Evolutionary conservation across 2,329 filamentous ascomycete species (phyloP).

Genomic region (Clarireedia hainanense): DNA sequence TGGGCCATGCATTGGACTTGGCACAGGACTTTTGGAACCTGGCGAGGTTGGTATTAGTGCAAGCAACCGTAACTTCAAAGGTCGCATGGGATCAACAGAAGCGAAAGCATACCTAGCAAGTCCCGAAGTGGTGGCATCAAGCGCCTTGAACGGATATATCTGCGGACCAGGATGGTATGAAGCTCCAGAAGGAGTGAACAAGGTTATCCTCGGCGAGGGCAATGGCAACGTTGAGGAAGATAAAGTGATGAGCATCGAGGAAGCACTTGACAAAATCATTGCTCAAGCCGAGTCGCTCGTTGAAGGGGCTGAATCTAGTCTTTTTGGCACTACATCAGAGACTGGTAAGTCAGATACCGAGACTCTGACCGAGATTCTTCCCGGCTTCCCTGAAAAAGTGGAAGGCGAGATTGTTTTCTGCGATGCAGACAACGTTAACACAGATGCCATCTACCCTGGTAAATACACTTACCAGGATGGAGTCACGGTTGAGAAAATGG

Average conservation of each 20-base stretch:
- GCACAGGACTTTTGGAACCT: constrained; percentile 65
- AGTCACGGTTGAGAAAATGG: constrained; percentile 71
- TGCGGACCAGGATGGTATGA: constrained; percentile 73
- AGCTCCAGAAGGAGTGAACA: constrained; percentile 57
- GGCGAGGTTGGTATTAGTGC: constrained; percentile 84
- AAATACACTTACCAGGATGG: constrained; percentile 91
- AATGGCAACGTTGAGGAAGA: constrained; percentile 57
- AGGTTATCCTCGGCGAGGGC: constrained; percentile 65
- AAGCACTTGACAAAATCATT: constrained; percentile 65
- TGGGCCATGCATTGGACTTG: constrained; percentile 80
- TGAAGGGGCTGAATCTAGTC: constrained; percentile 29
- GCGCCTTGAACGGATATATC: constrained; percentile 66
- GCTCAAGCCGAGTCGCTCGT: constrained; percentile 51
- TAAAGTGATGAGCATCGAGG: constrained; percentile 57
- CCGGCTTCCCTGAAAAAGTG: constrained; percentile 79
- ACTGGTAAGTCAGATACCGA: constrained; percentile 40
- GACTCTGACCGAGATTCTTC: constrained; percentile 60
- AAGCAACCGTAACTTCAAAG: constrained; percentile 85
- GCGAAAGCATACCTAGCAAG: constrained; percentile 81
- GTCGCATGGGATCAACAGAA: constrained; percentile 74
- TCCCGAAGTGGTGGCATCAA: constrained; percentile 87
- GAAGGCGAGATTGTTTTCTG: constrained; percentile 82
- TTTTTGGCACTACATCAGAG: constrained; percentile 24
- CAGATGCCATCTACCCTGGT: constrained; percentile 85
- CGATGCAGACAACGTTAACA: constrained; percentile 82